Evolutionary conservation across 352 stramenopile species (phyloP).

Genomic region (Globisporangium irregulare): DNA sequence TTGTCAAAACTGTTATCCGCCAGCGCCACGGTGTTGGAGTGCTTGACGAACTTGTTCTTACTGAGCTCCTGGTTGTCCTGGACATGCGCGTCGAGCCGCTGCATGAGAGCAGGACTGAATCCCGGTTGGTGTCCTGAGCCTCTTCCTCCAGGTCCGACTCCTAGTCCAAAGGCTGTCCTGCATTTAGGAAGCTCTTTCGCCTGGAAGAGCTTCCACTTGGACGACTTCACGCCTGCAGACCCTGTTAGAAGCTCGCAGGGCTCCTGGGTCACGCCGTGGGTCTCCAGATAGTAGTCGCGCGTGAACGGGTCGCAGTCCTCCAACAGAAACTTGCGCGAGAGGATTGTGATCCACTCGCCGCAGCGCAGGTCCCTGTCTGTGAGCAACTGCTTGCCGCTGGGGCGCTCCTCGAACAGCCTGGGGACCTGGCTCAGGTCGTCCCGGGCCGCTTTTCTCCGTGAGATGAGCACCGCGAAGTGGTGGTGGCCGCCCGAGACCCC

Average conservation of each 20-base stretch:
- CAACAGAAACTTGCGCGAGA: conserved; percentile 84
- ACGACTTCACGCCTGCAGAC: conserved; percentile 5
- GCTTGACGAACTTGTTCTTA: not conserved
- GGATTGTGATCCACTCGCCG: conserved; percentile 81
- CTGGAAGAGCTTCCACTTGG: conserved; percentile 67
- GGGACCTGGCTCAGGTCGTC: conserved; percentile 23
- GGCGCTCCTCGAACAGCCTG: conserved; percentile 12
- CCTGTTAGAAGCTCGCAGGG: conserved; percentile 24
- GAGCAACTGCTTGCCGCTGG: conserved; percentile 34
- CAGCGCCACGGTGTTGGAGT: conserved; percentile 25
- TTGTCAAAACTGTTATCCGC: conserved; percentile 35
- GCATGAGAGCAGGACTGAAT: conserved; percentile 19
- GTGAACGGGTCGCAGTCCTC: conserved; percentile 91
- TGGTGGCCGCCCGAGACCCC: conserved; percentile 36
- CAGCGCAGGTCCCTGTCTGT: conserved; percentile 74
- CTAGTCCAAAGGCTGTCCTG: not conserved
- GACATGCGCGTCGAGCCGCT: conserved; percentile 15
- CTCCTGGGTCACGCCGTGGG: conserved; percentile 81
- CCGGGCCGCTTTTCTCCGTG: conserved; percentile 58
- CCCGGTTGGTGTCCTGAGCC: not conserved
- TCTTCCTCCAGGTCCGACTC: not conserved
- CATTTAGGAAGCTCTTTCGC: not conserved
- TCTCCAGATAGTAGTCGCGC: conserved; percentile 85
- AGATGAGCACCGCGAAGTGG: conserved; percentile 82
- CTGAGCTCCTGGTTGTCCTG: conserved; percentile 22